Base-by-base conservation (phyloP, 1,284 basidiomycete genomes). In the Cryptococcus sp. region DNA sequence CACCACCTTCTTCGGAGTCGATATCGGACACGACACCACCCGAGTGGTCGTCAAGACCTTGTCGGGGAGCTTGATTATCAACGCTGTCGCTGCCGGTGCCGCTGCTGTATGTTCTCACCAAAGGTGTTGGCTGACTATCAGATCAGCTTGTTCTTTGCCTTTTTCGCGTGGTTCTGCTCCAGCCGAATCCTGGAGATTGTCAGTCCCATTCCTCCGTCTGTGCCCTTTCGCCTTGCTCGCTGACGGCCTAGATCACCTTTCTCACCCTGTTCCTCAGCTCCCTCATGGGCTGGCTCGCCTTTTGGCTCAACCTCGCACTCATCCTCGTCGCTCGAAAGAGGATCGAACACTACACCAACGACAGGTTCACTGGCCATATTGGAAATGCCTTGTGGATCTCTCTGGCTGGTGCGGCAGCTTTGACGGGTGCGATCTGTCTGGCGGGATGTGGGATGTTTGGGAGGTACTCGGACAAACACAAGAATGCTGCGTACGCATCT, bases 301-400 rank as follows among this genome's bases (percentile, higher is more conserved):
- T 57, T 40, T 52, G 46, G 5, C 47, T 68, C 11, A 58, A 63
- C 48, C 50, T 68, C 16, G 65, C 60, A 21, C 45, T 69, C 10
- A 59, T 58, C 14, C 47, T 63, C 12, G 56, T 68, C 21, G 60
- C 63, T n/a, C 56, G 65, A 19, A 26, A 50, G 40, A 37, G 59
- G 12, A 54, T 69, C 45, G 50, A 57, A 12, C 38, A 57, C 40
- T 51, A 51, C 12, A 60, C 62, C 3, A 39, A 66, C 28, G 59
- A 51, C 25, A 39, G 41, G 5, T 51, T 66, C 25, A 36, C 52
- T 2, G 66, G 49, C 0, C 57, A 61, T 36, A 50, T 71, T 10
- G 68, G 69, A 2, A 63, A 59, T 31, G 63, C 57, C 16, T 40
- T 71, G 6, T 73, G 69, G 69, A 37, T 73, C 10, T 57, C 57